Evolutionary conservation across 129 eudicot genomes (phyloP), one percentile per base, ranked within the genome.

Genomic region (Glebionis coronaria): DNA sequence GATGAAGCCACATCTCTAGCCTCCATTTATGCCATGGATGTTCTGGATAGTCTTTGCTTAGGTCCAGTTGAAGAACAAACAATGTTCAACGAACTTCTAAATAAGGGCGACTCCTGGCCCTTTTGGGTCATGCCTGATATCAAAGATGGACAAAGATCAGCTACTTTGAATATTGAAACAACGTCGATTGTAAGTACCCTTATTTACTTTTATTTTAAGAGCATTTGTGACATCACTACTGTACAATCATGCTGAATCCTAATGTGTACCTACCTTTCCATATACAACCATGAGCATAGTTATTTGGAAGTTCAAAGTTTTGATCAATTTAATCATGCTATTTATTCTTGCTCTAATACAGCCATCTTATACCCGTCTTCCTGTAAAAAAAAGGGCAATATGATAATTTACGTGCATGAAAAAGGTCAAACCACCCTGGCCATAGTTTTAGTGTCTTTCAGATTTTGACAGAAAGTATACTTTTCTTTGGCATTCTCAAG

Each of bases 51-150:
- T 79, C 70, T 86, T 71, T 86, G 85, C 68, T 70, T 47, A 71
- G 73, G 73, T 75, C 85, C 77, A 68, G 71, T 68, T 19, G 97
- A 89, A 83, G 90, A 89, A 72, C 97, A 86, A 68, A 54, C 69
- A 3, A 66, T 87, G 63, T 74, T 89, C 21, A 95, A 93, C 51
- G 68, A 79, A 38, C 83, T 93, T 46, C 69, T 93, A 52, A 74
- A 71, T 15, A 78, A 75, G 73, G 78, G 69, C 77, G 87, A 81
- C 58, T 65, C 59, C 18, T 88, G 95, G 91, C 91, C 96, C 12
- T 69, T 58, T 61, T 82, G 82, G 86, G 51, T 81, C 65, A n/a
- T 70, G 27, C 85, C 91, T 14, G 86, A 71, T 71, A 23, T n/a
- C 10, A 67, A 63, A 54, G 54, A 68, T 31, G 75, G 84, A 63